phyloP scores from a whole-genome alignment of 1,139 yeast genomes.

The Yamadazyma sp. region DNA sequence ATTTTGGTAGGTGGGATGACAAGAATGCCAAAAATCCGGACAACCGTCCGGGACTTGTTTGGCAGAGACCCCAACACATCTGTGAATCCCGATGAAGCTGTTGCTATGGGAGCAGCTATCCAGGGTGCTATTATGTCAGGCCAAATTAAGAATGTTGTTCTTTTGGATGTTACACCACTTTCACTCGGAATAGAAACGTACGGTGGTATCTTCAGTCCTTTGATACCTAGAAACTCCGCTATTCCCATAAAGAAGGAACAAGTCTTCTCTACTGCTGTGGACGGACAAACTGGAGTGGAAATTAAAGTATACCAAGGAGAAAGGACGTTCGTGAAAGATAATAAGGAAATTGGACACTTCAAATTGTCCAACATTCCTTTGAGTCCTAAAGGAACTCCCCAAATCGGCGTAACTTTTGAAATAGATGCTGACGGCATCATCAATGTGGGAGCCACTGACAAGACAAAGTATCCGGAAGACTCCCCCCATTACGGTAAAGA shows the following conservation, averaged over 20 bases:
- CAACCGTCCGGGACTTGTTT: constrained; percentile 89
- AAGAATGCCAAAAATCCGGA: constrained; percentile 99
- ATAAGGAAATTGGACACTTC: constrained; percentile 97
- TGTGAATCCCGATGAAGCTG: constrained; percentile 99
- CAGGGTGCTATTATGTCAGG: constrained; percentile 99
- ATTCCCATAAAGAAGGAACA: constrained; percentile 97
- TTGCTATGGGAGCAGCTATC: constrained; percentile 99
- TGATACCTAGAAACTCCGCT: constrained; percentile 96
- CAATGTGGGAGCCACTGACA: constrained; percentile 70
- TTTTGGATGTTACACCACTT: constrained; percentile 96
- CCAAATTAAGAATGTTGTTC: constrained; percentile 77
- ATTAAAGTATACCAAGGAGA: constrained; percentile 99
- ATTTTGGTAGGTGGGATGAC: constrained; percentile 99
- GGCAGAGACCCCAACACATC: constrained; percentile 97
- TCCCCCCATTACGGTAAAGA: constrained; percentile 29
- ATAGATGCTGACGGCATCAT: constrained; percentile 95
- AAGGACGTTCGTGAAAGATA: constrained; percentile 98
- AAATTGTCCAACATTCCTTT: constrained; percentile 96
- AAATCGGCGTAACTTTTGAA: constrained; percentile 96
- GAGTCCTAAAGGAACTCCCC: constrained; percentile 99
- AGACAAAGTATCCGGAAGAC: constrained; percentile 48
- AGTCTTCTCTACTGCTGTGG: constrained; percentile 97
- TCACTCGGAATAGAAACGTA: constrained; percentile 97
- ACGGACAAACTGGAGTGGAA: constrained; percentile 98
- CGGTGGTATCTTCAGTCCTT: constrained; percentile 98